Evolutionary conservation across 108 stramenopile genomes (phyloP), one percentile per base, ranked within the genome.

Genomic region (Conticribra guillardii): DNA sequence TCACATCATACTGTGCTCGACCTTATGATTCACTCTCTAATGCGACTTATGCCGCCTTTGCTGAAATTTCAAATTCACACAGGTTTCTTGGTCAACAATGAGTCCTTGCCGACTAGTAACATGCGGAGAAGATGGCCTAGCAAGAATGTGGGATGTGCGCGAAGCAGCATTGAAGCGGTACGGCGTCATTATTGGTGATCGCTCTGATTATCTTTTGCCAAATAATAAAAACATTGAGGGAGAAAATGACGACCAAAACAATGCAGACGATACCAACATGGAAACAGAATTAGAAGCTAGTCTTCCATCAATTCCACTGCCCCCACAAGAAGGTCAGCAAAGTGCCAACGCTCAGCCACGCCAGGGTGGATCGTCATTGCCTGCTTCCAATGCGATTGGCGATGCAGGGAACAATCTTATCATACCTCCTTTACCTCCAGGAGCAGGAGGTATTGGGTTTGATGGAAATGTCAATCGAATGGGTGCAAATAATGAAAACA

Each of bases 91-190:
- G 90, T 94, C 92, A n/a, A 79, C 76, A 9, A 49, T 89, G 41
- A 87, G 80, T 28, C 88, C 92, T 5, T 89, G 77, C 71, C 73
- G 89, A 65, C 74, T 98, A 30, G 85, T 96, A 9, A 87, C 87
- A 27, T 80, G 86, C 31, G 88, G 90, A 8, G 84, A 91, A 16
- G 90, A 91, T 69, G 90, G 90, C 21, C 73, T 82, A 49, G 87
- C 87, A n/a, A 55, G 86, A 64, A 79, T 85, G 33, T 94, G 90
- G 93, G 93, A 94, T 71, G 60, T 94, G 29, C 85, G 90, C 52
- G 69, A 87, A 48, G 93, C 93, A n/a, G 86, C 85, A 9, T 46
- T 90, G 32, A 87, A 88, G 58, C 60, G 89, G 52, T 91, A 87
- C 51, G 79, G 82, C 0, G 61, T 37, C 18, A 64, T 82, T 52